A percentile compares a stretch with the other conserved stretches of the same genome.
Conservation (phyloP, 2,329 filamentous ascomycete genomes). For the Myriangium duriaei region DNA sequence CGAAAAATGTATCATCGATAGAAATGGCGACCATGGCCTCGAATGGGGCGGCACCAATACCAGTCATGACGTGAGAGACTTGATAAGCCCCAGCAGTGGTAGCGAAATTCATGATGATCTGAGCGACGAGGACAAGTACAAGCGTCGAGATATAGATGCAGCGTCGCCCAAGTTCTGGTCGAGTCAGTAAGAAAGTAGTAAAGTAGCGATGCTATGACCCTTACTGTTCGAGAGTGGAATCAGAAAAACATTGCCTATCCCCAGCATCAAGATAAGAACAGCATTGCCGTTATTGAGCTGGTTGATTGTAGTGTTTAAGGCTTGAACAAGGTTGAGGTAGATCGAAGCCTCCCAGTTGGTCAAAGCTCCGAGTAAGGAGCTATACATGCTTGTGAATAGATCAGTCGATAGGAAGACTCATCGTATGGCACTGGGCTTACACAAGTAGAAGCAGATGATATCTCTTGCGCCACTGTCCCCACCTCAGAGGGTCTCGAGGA, state of each 20-base stretch:
- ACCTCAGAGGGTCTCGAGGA: slow-evolving; percentile 12
- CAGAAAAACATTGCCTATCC: slow-evolving; percentile 12
- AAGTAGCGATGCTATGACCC: background rate
- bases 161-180: slow-evolving; percentile 12
- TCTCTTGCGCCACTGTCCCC: slow-evolving; percentile 12
- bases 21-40: slow-evolving; percentile 12
- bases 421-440: background rate
- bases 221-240: slow-evolving; percentile 13
- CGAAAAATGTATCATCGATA: slow-evolving; percentile 11
- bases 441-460: slow-evolving; percentile 12
- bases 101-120: slow-evolving; percentile 12
- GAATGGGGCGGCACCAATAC: slow-evolving; percentile 11
- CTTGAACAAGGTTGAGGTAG: slow-evolving; percentile 11
- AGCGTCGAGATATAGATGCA: slow-evolving; percentile 11
- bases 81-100: slow-evolving; percentile 12
- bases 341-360: slow-evolving; percentile 14
- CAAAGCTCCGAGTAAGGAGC: slow-evolving; percentile 13
- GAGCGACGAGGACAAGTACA: slow-evolving; percentile 5
- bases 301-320: slow-evolving; percentile 9
- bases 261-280: slow-evolving; percentile 10
- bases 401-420: background rate
- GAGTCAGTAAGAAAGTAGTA: background rate
- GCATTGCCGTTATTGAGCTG: slow-evolving; percentile 12
- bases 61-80: slow-evolving; percentile 10
- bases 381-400: slow-evolving; percentile 6